phyloP scores from a whole-genome alignment of 1,139 yeast species.

The Suhomyces choctaworum region DNA sequence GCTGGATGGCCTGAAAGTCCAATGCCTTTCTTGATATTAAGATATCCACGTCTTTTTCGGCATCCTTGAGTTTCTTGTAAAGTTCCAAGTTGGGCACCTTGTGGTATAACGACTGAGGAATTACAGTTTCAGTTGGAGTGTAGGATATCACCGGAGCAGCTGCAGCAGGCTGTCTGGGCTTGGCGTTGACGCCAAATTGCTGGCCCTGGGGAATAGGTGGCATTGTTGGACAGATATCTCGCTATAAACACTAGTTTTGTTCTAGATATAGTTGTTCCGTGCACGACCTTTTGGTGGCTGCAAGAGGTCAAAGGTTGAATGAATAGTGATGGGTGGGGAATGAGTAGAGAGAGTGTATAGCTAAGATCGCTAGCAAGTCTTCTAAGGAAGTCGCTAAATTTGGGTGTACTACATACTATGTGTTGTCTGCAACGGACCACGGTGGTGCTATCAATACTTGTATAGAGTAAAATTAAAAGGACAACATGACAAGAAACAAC shows the following conservation, averaged over 20 bases:
- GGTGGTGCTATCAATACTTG: no score
- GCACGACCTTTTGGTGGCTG: slow-evolving; percentile 2
- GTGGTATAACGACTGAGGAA: slow-evolving; percentile 59
- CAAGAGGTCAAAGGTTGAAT: background rate
- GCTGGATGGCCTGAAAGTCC: slow-evolving; percentile 76
- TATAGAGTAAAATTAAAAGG: no score
- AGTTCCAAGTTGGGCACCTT: slow-evolving; percentile 73
- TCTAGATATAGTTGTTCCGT: background rate
- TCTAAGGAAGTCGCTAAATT: no score
- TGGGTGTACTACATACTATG: no score
- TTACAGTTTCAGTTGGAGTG: slow-evolving; percentile 71
- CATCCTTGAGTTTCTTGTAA: slow-evolving; percentile 69
- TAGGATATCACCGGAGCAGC: slow-evolving; percentile 46
- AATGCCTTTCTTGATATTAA: slow-evolving; percentile 78
- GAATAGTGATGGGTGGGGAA: background rate
- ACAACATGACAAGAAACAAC: no score
- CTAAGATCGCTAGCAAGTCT: no score
- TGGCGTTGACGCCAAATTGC: slow-evolving; percentile 17
- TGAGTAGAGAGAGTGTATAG: background rate
- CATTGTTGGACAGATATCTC: slow-evolving; percentile 4
- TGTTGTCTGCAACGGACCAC: no score
- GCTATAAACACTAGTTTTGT: slow-evolving; percentile 4
- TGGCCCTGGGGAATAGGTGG: slow-evolving; percentile 12
- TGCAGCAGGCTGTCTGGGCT: slow-evolving; percentile 36
- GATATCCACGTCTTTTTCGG: slow-evolving; percentile 79